Evolutionary conservation across 768 basidiomycete species (phyloP).

Genomic region (Phaeotremella fagi): DNA sequence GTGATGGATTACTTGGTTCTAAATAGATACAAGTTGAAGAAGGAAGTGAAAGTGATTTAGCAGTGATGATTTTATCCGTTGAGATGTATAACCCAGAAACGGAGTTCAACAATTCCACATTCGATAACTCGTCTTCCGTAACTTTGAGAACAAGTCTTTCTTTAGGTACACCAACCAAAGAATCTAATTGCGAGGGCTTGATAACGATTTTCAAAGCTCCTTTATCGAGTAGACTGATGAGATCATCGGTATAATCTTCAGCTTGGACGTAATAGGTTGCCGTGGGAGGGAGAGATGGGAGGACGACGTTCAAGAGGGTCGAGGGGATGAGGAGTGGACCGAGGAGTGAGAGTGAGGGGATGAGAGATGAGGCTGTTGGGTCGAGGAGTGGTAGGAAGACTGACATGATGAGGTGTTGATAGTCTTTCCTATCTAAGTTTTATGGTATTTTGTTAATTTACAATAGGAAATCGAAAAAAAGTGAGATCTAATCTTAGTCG

Average conservation of each 20-base stretch:
- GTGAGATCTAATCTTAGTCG: not conserved
- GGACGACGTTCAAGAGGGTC: constrained; percentile 35
- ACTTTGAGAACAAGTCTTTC: constrained; percentile 71
- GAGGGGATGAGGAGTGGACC: constrained; percentile 66
- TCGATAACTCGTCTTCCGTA: constrained; percentile 63
- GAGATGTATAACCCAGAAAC: constrained; percentile 61
- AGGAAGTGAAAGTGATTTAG: constrained; percentile 22
- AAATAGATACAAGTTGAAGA: constrained; percentile 44
- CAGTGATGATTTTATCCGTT: constrained; percentile 49
- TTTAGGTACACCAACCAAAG: constrained; percentile 60
- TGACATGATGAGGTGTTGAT: constrained; percentile 4
- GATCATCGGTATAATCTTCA: constrained; percentile 21
- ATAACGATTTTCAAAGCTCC: constrained; percentile 79
- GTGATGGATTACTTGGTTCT: constrained; percentile 56
- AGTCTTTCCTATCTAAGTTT: not conserved
- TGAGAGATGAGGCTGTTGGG: constrained; percentile 51
- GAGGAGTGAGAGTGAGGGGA: constrained; percentile 64
- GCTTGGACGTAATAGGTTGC: constrained; percentile 37
- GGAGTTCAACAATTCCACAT: constrained; percentile 76
- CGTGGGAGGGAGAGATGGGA: constrained; percentile 47
- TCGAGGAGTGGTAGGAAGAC: constrained; percentile 49
- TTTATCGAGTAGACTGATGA: constrained; percentile 60
- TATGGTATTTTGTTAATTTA: too few relatives aligned
- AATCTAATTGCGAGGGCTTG: constrained; percentile 52
- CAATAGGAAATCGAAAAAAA: not conserved